A percentile compares a stretch with the other conserved stretches of the same genome.
Conservation (phyloP, 495 filamentous ascomycete genomes). For the Xylaria acuta region DNA sequence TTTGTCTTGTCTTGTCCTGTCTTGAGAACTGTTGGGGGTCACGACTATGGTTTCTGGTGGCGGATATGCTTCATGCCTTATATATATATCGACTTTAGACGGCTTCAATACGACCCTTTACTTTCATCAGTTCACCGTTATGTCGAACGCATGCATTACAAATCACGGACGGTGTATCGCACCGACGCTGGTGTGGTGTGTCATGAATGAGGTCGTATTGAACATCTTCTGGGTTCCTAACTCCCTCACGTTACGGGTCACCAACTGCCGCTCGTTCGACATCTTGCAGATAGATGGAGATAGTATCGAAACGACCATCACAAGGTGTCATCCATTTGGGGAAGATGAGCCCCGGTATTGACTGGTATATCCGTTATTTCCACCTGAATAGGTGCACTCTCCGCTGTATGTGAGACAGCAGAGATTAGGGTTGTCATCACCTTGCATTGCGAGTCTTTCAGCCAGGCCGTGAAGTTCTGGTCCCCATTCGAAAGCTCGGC, state of each 20-base stretch:
- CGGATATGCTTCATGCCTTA: background rate
- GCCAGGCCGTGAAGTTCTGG: background rate
- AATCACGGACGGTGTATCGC: background rate
- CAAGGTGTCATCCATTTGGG: background rate
- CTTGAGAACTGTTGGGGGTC: background rate
- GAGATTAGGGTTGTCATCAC: background rate
- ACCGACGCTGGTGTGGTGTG: background rate
- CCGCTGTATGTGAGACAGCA: background rate
- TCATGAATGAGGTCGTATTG: background rate
- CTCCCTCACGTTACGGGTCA: background rate
- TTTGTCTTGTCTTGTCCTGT: background rate
- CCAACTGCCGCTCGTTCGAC: background rate
- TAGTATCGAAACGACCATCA: background rate
- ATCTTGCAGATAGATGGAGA: slow-evolving; percentile 1
- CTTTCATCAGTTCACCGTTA: background rate
- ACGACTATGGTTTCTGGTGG: background rate
- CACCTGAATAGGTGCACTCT: background rate
- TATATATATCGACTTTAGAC: background rate
- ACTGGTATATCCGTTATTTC: background rate
- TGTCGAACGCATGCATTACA: background rate
- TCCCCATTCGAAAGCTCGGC: background rate
- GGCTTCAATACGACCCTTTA: no score
- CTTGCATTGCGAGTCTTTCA: background rate
- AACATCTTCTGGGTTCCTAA: background rate
- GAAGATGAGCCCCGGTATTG: background rate